Conservation (phyloP, 495 filamentous ascomycete species). For the Penicillium taxi region DNA sequence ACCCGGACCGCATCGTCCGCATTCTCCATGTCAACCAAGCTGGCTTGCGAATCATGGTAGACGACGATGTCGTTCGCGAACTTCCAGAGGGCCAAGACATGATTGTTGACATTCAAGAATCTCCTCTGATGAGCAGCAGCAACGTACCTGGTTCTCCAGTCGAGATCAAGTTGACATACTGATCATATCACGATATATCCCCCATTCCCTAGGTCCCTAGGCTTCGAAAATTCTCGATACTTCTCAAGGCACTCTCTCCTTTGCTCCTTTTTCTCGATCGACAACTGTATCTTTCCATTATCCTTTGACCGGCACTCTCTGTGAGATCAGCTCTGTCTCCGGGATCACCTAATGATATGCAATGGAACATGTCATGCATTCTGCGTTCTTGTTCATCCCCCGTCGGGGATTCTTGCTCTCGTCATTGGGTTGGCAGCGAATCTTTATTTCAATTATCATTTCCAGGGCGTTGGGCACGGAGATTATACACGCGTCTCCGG, state of each 20-base stretch:
- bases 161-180: constrained; percentile 37
- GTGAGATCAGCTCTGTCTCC: not conserved
- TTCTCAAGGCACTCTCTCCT: not conserved
- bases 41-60: constrained; percentile 75
- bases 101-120: constrained; percentile 52
- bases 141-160: constrained; percentile 17
- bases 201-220: not conserved
- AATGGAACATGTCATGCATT: not conserved
- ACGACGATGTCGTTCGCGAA: constrained; percentile 84
- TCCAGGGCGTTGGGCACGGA: constrained; percentile 35
- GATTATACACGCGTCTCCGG: constrained; percentile 44
- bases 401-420: constrained; percentile 1
- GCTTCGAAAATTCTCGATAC: not conserved
- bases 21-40: constrained; percentile 61
- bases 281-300: not conserved
- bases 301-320: not conserved
- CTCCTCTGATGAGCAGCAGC: constrained; percentile 10
- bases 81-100: constrained; percentile 89
- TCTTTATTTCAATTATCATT: constrained; percentile 18
- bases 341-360: not conserved
- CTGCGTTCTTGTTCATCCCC: not conserved
- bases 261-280: not conserved
- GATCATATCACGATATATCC: constrained; percentile 9
- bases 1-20: constrained; percentile 58
- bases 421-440: constrained; percentile 16